Percentiles rank a stretch among this genome's conserved stretches.
Conservation (phyloP, 495 filamentous ascomycete genomes). For the Evernia prunastri region DNA sequence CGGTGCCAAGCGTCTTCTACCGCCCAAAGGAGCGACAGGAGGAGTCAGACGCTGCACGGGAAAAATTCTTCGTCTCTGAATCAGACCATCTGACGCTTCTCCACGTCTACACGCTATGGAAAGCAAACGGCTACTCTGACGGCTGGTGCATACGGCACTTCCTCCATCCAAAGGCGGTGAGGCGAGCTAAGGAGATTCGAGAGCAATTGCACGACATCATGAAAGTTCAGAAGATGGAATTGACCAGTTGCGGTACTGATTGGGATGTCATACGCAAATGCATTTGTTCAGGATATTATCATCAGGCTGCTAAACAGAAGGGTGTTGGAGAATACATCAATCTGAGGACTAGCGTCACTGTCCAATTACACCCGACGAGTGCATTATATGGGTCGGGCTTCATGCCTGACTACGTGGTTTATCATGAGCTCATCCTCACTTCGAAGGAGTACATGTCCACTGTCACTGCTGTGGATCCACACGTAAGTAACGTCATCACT, state of each 20-base stretch:
- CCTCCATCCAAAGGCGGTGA: conserved; percentile 82
- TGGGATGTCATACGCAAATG: conserved; percentile 95
- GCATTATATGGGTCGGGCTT: conserved; percentile 89
- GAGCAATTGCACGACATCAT: conserved; percentile 93
- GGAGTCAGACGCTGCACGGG: conserved; percentile 91
- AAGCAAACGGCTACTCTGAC: conserved; percentile 81
- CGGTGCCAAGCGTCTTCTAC: conserved; percentile 94
- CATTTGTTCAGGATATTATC: conserved; percentile 96
- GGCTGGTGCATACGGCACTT: conserved; percentile 91
- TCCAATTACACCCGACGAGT: conserved; percentile 89
- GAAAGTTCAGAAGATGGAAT: conserved; percentile 83
- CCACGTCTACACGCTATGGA: conserved; percentile 95
- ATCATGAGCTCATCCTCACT: conserved; percentile 96
- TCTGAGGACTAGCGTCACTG: conserved; percentile 84
- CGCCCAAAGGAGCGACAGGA: conserved; percentile 95
- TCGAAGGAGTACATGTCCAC: conserved; percentile 98
- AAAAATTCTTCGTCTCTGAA: conserved; percentile 98
- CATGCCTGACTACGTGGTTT: conserved; percentile 93
- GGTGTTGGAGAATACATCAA: conserved; percentile 98
- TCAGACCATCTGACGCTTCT: conserved; percentile 94
- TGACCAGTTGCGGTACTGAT: conserved; percentile 87
- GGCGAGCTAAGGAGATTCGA: conserved; percentile 85
- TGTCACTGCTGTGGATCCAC: conserved; percentile 92
- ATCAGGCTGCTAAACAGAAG: conserved; percentile 95
- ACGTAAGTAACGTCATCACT: conserved; percentile 42